Evolutionary conservation across 2,329 filamentous ascomycete genomes (phyloP).

Genomic region (Aspergillus pseudoviridinutans): DNA sequence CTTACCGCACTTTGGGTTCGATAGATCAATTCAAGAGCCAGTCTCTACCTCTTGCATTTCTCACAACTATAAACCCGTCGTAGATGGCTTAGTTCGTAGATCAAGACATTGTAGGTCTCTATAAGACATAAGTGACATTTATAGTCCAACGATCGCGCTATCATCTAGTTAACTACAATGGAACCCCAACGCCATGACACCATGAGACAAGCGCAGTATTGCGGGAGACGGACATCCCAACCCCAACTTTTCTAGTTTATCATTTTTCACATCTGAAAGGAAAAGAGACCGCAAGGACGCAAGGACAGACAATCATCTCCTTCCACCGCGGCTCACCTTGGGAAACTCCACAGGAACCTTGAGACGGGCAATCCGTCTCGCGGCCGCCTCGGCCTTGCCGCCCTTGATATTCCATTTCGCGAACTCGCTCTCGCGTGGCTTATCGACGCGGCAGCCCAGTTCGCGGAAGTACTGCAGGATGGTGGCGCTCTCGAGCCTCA

Average conservation of each 20-base stretch:
- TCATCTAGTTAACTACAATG: background rate
- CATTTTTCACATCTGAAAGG: constrained; percentile 1
- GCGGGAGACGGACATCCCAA: background rate
- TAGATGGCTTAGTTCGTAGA: background rate
- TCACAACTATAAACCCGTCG: background rate
- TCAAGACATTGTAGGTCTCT: background rate
- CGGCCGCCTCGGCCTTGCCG: constrained; percentile 55
- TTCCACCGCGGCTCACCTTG: constrained; percentile 49
- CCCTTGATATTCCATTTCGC: constrained; percentile 49
- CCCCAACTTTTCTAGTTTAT: background rate
- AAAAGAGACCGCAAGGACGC: background rate
- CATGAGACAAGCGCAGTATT: background rate
- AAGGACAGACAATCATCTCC: constrained; percentile 16
- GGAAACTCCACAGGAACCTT: constrained; percentile 80
- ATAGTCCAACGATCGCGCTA: background rate
- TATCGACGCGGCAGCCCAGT: constrained; percentile 43
- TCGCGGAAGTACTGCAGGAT: constrained; percentile 43
- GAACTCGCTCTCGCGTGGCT: constrained; percentile 39
- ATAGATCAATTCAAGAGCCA: constrained; percentile 1
- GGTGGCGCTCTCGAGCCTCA: constrained; percentile 35
- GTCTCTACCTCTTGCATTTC: background rate
- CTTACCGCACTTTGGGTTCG: constrained; percentile 11
- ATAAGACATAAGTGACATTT: background rate
- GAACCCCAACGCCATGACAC: background rate
- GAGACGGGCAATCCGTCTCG: constrained; percentile 61